Evolutionary conservation across 2,329 filamentous ascomycete genomes (phyloP), one percentile per base, ranked within the genome.

Genomic region (Claviceps purpurea): DNA sequence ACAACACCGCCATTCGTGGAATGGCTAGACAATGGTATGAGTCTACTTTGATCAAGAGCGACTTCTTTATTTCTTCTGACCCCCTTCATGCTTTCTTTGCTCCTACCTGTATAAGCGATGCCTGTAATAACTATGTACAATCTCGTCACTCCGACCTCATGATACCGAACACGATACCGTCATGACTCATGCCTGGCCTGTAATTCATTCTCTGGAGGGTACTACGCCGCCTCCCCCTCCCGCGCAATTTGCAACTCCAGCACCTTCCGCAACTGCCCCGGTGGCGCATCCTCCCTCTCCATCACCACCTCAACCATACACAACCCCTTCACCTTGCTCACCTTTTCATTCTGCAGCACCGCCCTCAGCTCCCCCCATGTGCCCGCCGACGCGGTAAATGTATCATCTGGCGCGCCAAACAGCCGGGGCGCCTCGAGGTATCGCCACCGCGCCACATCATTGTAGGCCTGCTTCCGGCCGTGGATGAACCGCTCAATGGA

Each of bases 401-500:
- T 55, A 4, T 49, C 50, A 37, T 50, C 38, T 4, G 50, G 48
- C 3, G 71, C 72, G 0, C 75, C 75, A 49, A 78, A 77, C 52
- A 76, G 72, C 13, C 60, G 63, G 1, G 73, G 68, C 5, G 73
- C 73, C 46, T 73, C 65, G 7, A 73, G 67, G 52, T 79, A 74
- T 47, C 72, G 65, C 77, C 76, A 79, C 0, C 67, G 62, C n/a
- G 74, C 68, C 34, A 74, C 59, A 49, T 81, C 76, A 52, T 82
- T 82, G 60, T 82, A 82, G 1, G 53, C 60, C 54, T 76, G 68
- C 16, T 73, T 67, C 18, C 71, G 65, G 7, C 78, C 78, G 55
- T 81, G 76, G 49, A 81, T 80, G 46, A 70, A 69, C 7, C 78
- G 66, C 65, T 81, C 78, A 48, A 81, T 77, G 0, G 77, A 78